Base-by-base conservation (phyloP, 2,329 filamentous ascomycete genomes). In the Penicillium sp. region DNA sequence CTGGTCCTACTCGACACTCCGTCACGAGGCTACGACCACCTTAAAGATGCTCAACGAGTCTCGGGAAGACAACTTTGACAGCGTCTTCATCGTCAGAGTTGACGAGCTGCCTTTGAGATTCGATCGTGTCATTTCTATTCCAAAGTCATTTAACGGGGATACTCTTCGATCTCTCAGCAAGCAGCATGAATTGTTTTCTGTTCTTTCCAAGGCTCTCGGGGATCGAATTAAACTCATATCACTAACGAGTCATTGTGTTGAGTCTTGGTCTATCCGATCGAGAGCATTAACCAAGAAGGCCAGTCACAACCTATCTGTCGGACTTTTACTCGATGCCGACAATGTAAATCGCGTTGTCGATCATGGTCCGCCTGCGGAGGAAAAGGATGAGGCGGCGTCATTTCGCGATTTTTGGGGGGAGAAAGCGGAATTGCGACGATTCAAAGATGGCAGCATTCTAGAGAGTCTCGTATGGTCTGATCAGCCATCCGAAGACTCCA, bases 341-440 rank as follows among this genome's bases (percentile, higher is more conserved):
- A 84, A 86, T 51, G 81, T 83, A 54, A 71, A 75, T 38, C 82
- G 89, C 20, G 75, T 81, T 31, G 84, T 95, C 45, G 92, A 98
- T 50, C 85, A 88, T 59, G 92, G 92, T 0, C 92, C 92, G 4
- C 69, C 82, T 1, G 85, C 87, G 2, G 89, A 96, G 57, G 77
- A 92, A 44, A 88, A 90, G 62, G 80, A 84, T 47, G 85, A 87
- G 47, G 84, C 88, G 15, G 79, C 80, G 7, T 75, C 74, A 20
- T 98, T 95, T 62, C 84, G 86, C 23, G 78, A 82, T 22, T 96
- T 98, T 60, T 98, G 93, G 92, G 92, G 90, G 5, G 83, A 90
- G 7, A 94, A 92, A 60, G 79, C 92, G 1, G 92, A 98, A 62
- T 73, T 98, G 30, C 79, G 92, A 48, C 84, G 92, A 13, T 98